Conservation (phyloP, 2,329 filamentous ascomycete genomes). For the Trichoderma brevicompactum region DNA sequence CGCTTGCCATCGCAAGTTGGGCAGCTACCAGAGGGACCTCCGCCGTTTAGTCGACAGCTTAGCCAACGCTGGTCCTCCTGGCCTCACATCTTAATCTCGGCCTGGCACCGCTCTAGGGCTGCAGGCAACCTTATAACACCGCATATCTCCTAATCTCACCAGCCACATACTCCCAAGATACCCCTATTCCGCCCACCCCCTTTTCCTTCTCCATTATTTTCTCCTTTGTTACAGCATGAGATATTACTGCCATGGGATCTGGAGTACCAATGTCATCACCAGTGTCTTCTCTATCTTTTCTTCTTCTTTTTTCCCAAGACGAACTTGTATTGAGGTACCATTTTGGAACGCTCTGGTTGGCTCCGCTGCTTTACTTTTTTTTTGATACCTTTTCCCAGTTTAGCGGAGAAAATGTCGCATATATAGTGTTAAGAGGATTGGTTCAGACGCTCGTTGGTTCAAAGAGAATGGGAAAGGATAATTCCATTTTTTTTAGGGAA, state of each 20-base stretch:
- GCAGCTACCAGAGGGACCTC: constrained; percentile 50
- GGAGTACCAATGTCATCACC: constrained; percentile 25
- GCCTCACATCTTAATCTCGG: constrained; percentile 32
- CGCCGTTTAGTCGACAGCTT: constrained; percentile 45
- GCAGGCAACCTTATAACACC: constrained; percentile 27
- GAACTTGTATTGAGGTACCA: constrained; percentile 1
- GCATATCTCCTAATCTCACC: constrained; percentile 7
- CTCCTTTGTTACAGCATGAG: constrained; percentile 4
- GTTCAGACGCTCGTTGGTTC: constrained; percentile 26
- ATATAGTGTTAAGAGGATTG: constrained; percentile 27
- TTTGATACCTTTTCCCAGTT: constrained; percentile 22
- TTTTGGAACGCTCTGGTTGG: not conserved
- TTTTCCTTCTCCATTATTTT: constrained; percentile 13
- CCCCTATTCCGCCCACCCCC: constrained; percentile 23
- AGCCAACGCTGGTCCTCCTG: constrained; percentile 29
- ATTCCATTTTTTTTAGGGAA: constrained; percentile 23
- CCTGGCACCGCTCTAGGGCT: constrained; percentile 33
- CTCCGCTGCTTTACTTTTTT: constrained; percentile 3
- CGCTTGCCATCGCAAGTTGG: constrained; percentile 50
- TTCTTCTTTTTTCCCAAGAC: not conserved
- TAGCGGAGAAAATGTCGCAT: constrained; percentile 10
- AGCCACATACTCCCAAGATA: constrained; percentile 19
- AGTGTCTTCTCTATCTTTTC: constrained; percentile 1
- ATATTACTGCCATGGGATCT: constrained; percentile 16
- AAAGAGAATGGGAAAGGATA: constrained; percentile 27